These are phyloP conservation scores for Blastobotrys chiropterorum DNA, from an alignment of 805 yeast species.

Conservation along the genomic window DNA sequence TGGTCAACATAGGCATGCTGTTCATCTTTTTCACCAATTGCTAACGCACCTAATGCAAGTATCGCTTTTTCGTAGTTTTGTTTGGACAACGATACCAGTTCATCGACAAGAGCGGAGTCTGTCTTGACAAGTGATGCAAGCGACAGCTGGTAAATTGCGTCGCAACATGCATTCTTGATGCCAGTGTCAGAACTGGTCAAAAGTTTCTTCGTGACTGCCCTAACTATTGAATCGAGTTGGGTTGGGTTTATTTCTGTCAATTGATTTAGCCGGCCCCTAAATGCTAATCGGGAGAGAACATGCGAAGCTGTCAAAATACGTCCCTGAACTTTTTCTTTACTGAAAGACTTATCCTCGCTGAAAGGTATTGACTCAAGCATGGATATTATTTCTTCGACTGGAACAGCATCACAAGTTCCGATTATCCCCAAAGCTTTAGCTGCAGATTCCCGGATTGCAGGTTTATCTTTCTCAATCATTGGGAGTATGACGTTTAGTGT, in stretches of 20 bases:
- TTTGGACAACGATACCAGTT: constrained; percentile 28
- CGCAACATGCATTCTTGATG: constrained; percentile 18
- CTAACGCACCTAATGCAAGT: constrained; percentile 48
- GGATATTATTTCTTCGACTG: neutral
- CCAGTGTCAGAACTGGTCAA: constrained; percentile 1
- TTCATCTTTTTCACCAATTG: constrained; percentile 35
- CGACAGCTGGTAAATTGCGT: constrained; percentile 33
- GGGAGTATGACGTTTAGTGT: neutral
- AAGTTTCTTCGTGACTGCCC: neutral
- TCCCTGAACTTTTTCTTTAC: neutral
- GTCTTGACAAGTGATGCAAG: constrained; percentile 35
- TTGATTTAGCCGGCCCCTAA: neutral
- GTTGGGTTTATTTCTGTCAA: neutral
- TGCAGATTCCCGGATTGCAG: constrained; percentile 27
- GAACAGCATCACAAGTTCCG: constrained; percentile 6
- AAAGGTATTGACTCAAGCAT: neutral
- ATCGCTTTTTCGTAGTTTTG: constrained; percentile 56
- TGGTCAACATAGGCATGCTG: constrained; percentile 34
- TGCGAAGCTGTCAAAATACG: neutral
- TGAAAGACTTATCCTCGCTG: neutral
- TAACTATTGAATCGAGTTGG: neutral
- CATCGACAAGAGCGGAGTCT: constrained; percentile 9
- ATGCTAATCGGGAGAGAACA: neutral
- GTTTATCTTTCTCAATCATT: constrained; percentile 10
- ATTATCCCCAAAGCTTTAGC: constrained; percentile 41